phyloP scores from a whole-genome alignment of 352 stramenopile species.

The Globisporangium uncinulatum region DNA sequence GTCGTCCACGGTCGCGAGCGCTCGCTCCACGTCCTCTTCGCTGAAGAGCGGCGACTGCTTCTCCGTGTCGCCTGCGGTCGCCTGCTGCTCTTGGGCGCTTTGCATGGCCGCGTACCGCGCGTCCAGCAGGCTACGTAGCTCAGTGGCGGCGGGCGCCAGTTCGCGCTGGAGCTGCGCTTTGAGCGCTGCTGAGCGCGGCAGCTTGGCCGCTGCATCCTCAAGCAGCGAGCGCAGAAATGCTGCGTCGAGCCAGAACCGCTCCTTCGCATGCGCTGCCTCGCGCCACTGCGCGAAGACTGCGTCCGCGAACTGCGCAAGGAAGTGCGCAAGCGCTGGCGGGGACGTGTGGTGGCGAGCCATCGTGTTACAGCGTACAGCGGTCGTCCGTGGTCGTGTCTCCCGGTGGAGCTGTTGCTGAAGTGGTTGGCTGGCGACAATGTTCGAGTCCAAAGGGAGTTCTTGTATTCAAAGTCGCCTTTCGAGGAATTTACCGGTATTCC shows the following conservation, averaged over 20 bases:
- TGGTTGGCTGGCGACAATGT: too few species aligned
- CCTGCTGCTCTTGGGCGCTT: slow-evolving; percentile 3
- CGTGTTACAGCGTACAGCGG: neutral
- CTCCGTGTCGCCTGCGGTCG: neutral
- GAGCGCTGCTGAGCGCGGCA: slow-evolving; percentile 34
- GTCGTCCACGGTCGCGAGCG: slow-evolving; percentile 23
- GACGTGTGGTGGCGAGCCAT: slow-evolving; percentile 16
- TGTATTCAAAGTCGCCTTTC: too few species aligned
- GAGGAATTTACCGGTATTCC: too few species aligned
- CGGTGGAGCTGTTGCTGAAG: too few species aligned
- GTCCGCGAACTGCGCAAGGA: slow-evolving; percentile 50
- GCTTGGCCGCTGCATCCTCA: slow-evolving; percentile 57
- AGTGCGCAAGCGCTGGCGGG: slow-evolving; percentile 37
- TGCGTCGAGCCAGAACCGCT: slow-evolving; percentile 49
- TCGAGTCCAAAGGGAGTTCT: too few species aligned
- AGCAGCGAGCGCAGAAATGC: slow-evolving; percentile 31
- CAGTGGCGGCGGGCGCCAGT: slow-evolving; percentile 16
- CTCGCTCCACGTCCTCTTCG: slow-evolving; percentile 52
- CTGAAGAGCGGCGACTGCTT: slow-evolving; percentile 38
- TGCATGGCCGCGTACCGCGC: slow-evolving; percentile 25
- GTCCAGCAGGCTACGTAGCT: slow-evolving; percentile 28
- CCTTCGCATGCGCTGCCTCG: slow-evolving; percentile 13
- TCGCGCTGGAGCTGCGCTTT: slow-evolving; percentile 41
- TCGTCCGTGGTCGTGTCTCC: neutral
- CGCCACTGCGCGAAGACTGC: slow-evolving; percentile 56